These are phyloP conservation scores for Penicillium fimorum DNA, from an alignment of 495 filamentous ascomycete species.

Conservation along the genomic window DNA sequence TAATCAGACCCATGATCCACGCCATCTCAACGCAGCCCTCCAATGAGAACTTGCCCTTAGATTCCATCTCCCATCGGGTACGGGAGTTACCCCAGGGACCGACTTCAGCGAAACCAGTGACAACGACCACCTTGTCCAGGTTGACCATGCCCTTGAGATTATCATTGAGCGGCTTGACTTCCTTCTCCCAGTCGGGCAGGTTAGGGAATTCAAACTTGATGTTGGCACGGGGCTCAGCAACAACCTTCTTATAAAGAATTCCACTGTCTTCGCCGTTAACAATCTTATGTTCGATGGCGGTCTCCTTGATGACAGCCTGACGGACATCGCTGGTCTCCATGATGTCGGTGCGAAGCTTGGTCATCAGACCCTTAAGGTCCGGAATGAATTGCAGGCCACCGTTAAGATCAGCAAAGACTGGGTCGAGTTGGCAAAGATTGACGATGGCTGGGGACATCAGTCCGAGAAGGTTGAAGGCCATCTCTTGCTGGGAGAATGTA, in stretches of 20 bases:
- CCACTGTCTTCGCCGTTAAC: slow-evolving; percentile 93
- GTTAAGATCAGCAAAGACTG: slow-evolving; percentile 95
- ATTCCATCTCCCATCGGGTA: slow-evolving; percentile 99
- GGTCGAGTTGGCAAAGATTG: slow-evolving; percentile 92
- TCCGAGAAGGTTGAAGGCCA: slow-evolving; percentile 98
- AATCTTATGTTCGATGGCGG: slow-evolving; percentile 93
- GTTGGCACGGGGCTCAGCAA: slow-evolving; percentile 91
- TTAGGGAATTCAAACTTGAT: slow-evolving; percentile 94
- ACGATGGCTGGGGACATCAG: slow-evolving; percentile 94
- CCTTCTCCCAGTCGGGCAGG: slow-evolving; percentile 85
- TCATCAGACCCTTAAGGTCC: slow-evolving; percentile 94
- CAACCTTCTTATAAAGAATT: slow-evolving; percentile 88
- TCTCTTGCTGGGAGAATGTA: slow-evolving; percentile 98
- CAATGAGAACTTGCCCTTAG: slow-evolving; percentile 91
- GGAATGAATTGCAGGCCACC: slow-evolving; percentile 97
- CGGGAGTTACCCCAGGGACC: slow-evolving; percentile 98
- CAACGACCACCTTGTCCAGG: slow-evolving; percentile 93
- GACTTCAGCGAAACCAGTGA: slow-evolving; percentile 94
- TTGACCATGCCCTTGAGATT: slow-evolving; percentile 97
- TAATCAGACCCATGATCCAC: slow-evolving; percentile 99
- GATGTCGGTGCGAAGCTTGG: slow-evolving; percentile 81
- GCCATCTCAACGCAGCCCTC: slow-evolving; percentile 99
- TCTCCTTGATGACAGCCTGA: slow-evolving; percentile 91
- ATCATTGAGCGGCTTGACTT: slow-evolving; percentile 82
- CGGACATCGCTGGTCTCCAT: slow-evolving; percentile 94